These are phyloP conservation scores for Fusarium pseudocircinatum DNA, from an alignment of 2,329 filamentous ascomycete species.

Conservation along the genomic window DNA sequence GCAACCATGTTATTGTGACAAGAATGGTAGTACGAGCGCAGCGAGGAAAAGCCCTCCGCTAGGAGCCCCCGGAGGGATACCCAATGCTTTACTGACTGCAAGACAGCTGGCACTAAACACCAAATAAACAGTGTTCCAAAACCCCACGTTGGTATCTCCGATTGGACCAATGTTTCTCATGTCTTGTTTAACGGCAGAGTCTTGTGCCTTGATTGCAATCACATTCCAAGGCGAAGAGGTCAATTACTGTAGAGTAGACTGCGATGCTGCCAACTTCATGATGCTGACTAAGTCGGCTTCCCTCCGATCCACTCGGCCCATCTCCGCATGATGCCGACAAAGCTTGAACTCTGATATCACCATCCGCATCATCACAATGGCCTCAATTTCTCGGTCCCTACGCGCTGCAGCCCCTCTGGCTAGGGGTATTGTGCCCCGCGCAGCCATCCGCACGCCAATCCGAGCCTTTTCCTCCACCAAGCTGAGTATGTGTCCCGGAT, in stretches of 20 bases:
- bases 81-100: neutral
- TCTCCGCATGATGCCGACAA: constrained; percentile 34
- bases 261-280: neutral
- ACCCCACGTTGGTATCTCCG: constrained; percentile 4
- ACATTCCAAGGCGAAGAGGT: neutral
- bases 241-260: neutral
- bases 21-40: too few relatives aligned
- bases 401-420: constrained; percentile 60
- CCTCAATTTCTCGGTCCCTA: constrained; percentile 68
- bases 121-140: neutral
- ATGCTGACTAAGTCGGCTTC: constrained; percentile 33
- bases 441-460: constrained; percentile 55
- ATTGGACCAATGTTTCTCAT: constrained; percentile 25
- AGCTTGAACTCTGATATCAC: constrained; percentile 36
- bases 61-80: too few relatives aligned
- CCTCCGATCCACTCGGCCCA: constrained; percentile 32
- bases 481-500: constrained; percentile 43
- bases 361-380: constrained; percentile 56
- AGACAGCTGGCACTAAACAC: constrained; percentile 16
- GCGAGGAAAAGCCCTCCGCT: too few relatives aligned
- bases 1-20: neutral
- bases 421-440: constrained; percentile 52
- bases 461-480: constrained; percentile 53
- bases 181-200: neutral
- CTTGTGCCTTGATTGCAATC: neutral